These are phyloP conservation scores for Cerrena zonata DNA, from an alignment of 1,284 basidiomycete species.

Conservation along the genomic window DNA sequence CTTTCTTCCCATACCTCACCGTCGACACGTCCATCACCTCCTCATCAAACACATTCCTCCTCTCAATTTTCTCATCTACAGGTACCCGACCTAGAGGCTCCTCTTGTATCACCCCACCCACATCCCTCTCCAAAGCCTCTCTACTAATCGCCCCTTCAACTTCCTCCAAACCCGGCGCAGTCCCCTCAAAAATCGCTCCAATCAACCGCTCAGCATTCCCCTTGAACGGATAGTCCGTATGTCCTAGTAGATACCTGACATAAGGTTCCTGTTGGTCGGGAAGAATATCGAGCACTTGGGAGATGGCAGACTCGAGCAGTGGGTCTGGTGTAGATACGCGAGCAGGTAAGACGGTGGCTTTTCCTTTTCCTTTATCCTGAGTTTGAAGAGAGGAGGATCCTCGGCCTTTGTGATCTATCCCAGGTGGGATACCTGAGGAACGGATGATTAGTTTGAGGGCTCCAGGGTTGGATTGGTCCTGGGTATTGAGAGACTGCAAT, in stretches of 20 bases:
- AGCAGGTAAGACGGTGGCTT: constrained; percentile 13
- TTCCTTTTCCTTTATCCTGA: constrained; percentile 34
- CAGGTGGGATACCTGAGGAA: constrained; percentile 50
- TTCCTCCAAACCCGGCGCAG: constrained; percentile 45
- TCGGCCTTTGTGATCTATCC: constrained; percentile 37
- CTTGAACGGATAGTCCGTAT: constrained; percentile 42
- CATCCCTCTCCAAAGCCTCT: constrained; percentile 27
- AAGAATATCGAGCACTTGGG: constrained; percentile 67
- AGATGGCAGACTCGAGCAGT: constrained; percentile 50
- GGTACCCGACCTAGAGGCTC: no score
- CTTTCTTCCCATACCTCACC: constrained; percentile 67
- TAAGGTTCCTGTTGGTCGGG: constrained; percentile 53
- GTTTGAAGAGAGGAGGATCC: constrained; percentile 13
- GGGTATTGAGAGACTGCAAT: constrained; percentile 34
- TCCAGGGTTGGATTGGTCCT: constrained; percentile 39
- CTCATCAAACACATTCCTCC: constrained; percentile 67
- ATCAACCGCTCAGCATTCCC: constrained; percentile 56
- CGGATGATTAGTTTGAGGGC: constrained; percentile 55
- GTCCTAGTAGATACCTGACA: constrained; percentile 49
- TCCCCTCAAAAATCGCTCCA: constrained; percentile 66
- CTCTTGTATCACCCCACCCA: no score
- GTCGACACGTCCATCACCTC: constrained; percentile 58
- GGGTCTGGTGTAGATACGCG: constrained; percentile 25
- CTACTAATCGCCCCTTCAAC: constrained; percentile 16
- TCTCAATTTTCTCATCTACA: no score